These are phyloP conservation scores for Eucalyptus sp. DNA, from an alignment of 345 rosid genomes.

Conservation along the genomic window DNA sequence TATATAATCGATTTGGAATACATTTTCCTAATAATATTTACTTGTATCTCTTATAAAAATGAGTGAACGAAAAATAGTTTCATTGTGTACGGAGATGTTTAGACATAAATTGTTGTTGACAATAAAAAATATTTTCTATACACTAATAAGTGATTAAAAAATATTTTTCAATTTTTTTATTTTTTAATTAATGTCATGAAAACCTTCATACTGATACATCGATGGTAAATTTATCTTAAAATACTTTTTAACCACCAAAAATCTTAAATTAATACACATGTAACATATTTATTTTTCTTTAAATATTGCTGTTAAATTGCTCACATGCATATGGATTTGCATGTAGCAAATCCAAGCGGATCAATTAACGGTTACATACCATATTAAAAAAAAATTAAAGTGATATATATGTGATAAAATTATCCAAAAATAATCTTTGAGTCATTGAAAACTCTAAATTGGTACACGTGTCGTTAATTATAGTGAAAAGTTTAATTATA, in stretches of 20 bases:
- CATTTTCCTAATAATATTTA: neutral
- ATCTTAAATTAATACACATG: fast-evolving
- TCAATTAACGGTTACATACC: neutral
- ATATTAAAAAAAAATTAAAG: too few species aligned
- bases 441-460: too few species aligned
- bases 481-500: too few species aligned
- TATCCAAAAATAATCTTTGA: too few species aligned
- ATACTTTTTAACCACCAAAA: too few species aligned
- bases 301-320: too few species aligned
- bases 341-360: neutral
- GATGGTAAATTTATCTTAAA: fast-evolving
- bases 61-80: neutral
- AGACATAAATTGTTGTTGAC: neutral
- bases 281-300: too few species aligned
- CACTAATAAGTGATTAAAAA: neutral
- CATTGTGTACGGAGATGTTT: fast-evolving
- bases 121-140: neutral
- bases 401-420: too few species aligned
- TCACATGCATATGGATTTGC: too few species aligned
- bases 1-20: neutral
- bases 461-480: fast-evolving
- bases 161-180: neutral
- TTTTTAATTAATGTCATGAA: too few species aligned
- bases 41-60: neutral
- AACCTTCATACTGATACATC: fast-evolving